Conservation (phyloP, 1,284 basidiomycete species). For the Melampsora americana region DNA sequence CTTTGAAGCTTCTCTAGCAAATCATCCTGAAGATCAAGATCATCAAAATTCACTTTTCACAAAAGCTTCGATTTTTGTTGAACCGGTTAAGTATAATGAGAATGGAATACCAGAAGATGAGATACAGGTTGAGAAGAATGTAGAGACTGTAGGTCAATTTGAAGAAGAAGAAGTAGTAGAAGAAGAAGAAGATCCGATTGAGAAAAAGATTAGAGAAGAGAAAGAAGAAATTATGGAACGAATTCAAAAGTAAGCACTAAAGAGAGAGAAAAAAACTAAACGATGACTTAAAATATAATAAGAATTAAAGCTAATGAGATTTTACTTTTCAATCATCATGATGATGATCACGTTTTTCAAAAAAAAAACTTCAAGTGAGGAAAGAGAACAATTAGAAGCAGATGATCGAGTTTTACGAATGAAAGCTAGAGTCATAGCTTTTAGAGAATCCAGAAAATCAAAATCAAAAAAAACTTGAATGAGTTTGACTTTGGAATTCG, state of each 20-base stretch:
- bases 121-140: conserved; percentile 65
- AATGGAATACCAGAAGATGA: conserved; percentile 3
- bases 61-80: conserved; percentile 50
- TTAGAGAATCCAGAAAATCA: conserved; percentile 23
- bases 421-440: conserved; percentile 44
- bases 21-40: conserved; percentile 73
- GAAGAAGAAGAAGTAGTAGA: conserved; percentile 78
- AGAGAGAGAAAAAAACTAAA: too few relatives aligned
- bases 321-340: neutral
- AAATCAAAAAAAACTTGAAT: neutral
- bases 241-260: conserved; percentile 43
- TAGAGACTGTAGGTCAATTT: conserved; percentile 58
- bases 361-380: conserved; percentile 24
- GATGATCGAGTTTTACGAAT: conserved; percentile 37
- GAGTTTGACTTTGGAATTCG: neutral
- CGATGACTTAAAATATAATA: too few relatives aligned
- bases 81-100: conserved; percentile 44
- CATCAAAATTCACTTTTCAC: conserved; percentile 53
- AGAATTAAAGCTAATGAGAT: neutral
- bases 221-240: conserved; percentile 44
- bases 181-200: conserved; percentile 67
- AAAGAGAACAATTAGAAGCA: conserved; percentile 42
- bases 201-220: conserved; percentile 58
- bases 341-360: neutral
- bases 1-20: conserved; percentile 50